Evolutionary conservation across 1,139 yeast species (phyloP).

Genomic region (Ogataea hybrid): DNA sequence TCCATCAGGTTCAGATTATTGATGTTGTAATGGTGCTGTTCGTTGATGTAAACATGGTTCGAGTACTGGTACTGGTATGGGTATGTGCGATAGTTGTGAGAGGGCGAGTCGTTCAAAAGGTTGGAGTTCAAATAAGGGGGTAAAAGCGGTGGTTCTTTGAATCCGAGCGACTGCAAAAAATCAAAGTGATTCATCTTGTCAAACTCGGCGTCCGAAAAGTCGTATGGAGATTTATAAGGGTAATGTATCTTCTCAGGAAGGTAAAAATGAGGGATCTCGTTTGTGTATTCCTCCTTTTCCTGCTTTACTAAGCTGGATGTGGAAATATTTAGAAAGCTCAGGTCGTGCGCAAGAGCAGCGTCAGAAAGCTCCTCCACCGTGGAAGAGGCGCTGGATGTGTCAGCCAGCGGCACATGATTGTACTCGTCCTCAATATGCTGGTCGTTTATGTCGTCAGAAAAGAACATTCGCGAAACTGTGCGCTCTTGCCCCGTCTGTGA

Average conservation of each 20-base stretch:
- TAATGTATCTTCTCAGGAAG: conserved; percentile 28
- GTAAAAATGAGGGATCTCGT: conserved; percentile 31
- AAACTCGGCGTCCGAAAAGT: conserved; percentile 31
- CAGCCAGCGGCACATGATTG: conserved; percentile 24
- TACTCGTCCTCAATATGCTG: conserved; percentile 21
- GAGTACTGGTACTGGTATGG: conserved; percentile 30
- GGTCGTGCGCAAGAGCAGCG: conserved; percentile 4
- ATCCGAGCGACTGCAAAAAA: conserved; percentile 28
- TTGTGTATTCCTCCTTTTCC: conserved; percentile 21
- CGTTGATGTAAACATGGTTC: conserved; percentile 29
- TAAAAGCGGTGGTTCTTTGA: conserved; percentile 56
- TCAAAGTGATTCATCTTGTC: conserved; percentile 32
- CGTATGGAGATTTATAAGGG: conserved; percentile 31
- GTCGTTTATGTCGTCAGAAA: conserved; percentile 28
- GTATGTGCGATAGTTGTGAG: conserved; percentile 28
- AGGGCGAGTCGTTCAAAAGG: conserved; percentile 43
- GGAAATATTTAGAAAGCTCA: conserved; percentile 15
- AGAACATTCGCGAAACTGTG: conserved; percentile 26
- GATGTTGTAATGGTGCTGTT: conserved; percentile 31
- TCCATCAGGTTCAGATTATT: conserved; percentile 34
- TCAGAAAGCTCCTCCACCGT: conserved; percentile 11
- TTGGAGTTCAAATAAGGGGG: conserved; percentile 63
- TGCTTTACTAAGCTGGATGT: conserved; percentile 9
- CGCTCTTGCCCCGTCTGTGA: conserved; percentile 8
- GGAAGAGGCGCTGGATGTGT: conserved; percentile 13